These are phyloP conservation scores for Coelastrella sp. DNA, from an alignment of 139 green algal genomes.

Conservation along the genomic window DNA sequence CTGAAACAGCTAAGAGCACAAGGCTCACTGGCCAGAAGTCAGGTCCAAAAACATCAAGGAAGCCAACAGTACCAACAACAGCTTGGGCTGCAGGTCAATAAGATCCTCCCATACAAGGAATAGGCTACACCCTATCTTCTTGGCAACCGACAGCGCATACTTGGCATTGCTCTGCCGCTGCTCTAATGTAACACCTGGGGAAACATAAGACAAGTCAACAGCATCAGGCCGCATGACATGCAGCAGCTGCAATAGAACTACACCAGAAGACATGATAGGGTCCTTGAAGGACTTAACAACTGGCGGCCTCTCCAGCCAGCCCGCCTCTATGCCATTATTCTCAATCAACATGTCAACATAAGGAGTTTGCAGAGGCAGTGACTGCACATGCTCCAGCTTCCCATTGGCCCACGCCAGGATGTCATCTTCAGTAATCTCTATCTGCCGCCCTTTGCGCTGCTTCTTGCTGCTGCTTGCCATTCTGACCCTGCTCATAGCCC, in stretches of 20 bases:
- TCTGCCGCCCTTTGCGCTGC: constrained; percentile 13
- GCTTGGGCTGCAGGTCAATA: constrained; percentile 65
- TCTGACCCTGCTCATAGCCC: neutral
- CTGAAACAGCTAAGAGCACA: too few species aligned
- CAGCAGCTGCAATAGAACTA: constrained; percentile 66
- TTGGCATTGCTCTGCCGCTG: constrained; percentile 56
- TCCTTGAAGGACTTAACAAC: constrained; percentile 53
- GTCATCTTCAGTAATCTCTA: constrained; percentile 43
- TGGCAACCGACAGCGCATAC: constrained; percentile 67
- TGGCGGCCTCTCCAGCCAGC: too few species aligned
- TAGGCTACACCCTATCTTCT: constrained; percentile 67
- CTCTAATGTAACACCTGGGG: constrained; percentile 35
- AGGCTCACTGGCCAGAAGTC: neutral
- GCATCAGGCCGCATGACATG: constrained; percentile 50
- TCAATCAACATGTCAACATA: too few species aligned
- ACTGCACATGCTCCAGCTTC: constrained; percentile 45
- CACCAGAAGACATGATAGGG: constrained; percentile 46
- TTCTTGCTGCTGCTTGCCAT: constrained; percentile 39
- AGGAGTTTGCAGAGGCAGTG: neutral
- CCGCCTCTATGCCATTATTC: too few species aligned
- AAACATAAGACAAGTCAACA: constrained; percentile 57
- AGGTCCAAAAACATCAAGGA: constrained; percentile 61
- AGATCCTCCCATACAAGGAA: constrained; percentile 74
- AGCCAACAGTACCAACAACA: constrained; percentile 64
- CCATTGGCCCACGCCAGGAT: constrained; percentile 69